Base-by-base conservation (phyloP, 1,284 basidiomycete genomes). In the Anthracocystis setariae region DNA sequence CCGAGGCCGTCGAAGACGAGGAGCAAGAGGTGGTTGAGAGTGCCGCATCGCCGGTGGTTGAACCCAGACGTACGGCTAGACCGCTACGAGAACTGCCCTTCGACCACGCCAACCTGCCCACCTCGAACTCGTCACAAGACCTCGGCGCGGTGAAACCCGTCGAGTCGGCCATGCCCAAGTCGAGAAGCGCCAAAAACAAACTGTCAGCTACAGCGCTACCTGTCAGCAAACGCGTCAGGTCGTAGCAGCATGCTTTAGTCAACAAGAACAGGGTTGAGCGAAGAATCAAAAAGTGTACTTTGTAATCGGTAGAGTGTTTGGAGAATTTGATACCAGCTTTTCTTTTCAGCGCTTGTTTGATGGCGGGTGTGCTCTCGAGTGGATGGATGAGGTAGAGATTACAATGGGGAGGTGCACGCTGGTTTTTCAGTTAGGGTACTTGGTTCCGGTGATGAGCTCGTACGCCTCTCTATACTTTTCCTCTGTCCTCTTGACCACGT, bases 391-490 rank as follows among this genome's bases (percentile, higher is more conserved):
- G n/a, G n/a, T n/a, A n/a, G n/a, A n/a, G n/a, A n/a, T n/a, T n/a
- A n/a, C n/a, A n/a, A n/a, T n/a, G n/a, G n/a, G n/a, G n/a, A n/a
- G n/a, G n/a, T n/a, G n/a, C n/a, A n/a, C n/a, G n/a, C n/a, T n/a
- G n/a, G n/a, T n/a, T n/a, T n/a, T 42, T 21, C 9, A 42, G 20
- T 23, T 42, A 2, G 18, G 10, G 40, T 73, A 81, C 50, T 66
- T 68, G 8, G 63, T 46, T 8, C 74, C 80, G 5, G 80, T 82
- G 35, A 82, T 80, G 12, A 73, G 43, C 52, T 75, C 63, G 54
- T 74, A 82, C 0, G 78, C 79, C 59, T 82, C 79, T 23, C 65
- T 52, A 52, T 82, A 82, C 65, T 80, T 80, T 32, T 77, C 69
- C 61, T 69, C 60, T 8, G 80, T 82, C 51, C 66, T 62, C 48